Base-by-base conservation (phyloP, 257 asterid genomes). In the Buddleja alternifolia region DNA sequence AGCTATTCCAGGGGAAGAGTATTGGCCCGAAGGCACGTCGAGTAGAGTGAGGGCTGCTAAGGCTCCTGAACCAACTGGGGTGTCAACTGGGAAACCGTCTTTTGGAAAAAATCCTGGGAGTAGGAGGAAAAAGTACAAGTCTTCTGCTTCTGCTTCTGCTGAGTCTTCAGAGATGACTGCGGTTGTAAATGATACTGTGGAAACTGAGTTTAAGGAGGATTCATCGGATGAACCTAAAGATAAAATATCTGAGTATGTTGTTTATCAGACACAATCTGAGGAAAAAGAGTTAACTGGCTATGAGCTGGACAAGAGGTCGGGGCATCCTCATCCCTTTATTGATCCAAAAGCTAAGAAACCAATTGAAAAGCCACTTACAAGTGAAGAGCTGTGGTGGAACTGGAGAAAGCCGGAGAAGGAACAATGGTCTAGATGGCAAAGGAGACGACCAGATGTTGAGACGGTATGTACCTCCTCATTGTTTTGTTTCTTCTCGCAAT, bases 351-450 rank as follows among this genome's bases (percentile, higher is more conserved):
- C 58, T 46, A 90, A 83, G 86, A 82, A 82, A 59, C 88, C 85
- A 16, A 80, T 88, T 1, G 90, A 86, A 20, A 77, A 83, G 64
- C 72, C 88, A 45, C 90, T 88, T 64, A 79, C 93, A 16, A 92
- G 95, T 81, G 98, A 92, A 70, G 97, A 85, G 69, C 87, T 90
- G 60, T 92, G 98, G 98, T 92, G 97, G 97, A 88, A 92, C 78
- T 92, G 98, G 98, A 90, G 97, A 78, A 92, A 86, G 69, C 88
- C 95, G 12, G 97, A 89, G 29, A 88, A 92, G 71, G 93, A 88
- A 63, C 95, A 88, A 51, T 92, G 98, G 98, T 92, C 98, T 16
- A 86, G 97, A 72, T 92, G 98, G 98, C 98, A 92, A 78, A 83
- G 95, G 83, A 77, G 94, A 76, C 86, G 96, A 39, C 98, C 98